phyloP scores from a whole-genome alignment of 2,329 filamentous ascomycete species.

The Lasiodiplodia citricola region DNA sequence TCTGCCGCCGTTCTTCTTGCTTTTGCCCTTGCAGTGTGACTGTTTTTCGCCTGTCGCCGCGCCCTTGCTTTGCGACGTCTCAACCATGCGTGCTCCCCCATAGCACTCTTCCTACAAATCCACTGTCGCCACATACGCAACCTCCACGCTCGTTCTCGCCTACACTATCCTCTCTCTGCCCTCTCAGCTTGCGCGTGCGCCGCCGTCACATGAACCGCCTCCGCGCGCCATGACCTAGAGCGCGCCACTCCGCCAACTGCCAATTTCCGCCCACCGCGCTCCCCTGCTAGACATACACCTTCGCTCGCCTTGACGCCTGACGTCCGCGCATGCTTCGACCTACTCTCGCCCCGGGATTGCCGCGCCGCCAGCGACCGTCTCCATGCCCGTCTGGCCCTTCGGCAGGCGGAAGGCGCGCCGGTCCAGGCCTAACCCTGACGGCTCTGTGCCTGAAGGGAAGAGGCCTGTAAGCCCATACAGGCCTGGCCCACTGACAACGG shows the following conservation, averaged over 20 bases:
- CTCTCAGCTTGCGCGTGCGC: conserved; percentile 66
- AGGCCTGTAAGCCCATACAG: conserved; percentile 33
- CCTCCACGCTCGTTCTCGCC: conserved; percentile 12
- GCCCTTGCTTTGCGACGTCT: conserved; percentile 24
- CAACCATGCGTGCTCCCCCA: conserved; percentile 20
- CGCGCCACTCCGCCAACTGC: conserved; percentile 37
- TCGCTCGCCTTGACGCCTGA: conserved; percentile 22
- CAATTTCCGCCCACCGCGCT: conserved; percentile 13
- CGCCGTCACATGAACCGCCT: conserved; percentile 84
- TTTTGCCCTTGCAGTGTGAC: conserved; percentile 25
- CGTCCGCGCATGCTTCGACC: conserved; percentile 17
- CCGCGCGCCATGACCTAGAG: conserved; percentile 78
- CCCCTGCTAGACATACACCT: conserved; percentile 18
- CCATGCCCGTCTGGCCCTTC: conserved; percentile 86
- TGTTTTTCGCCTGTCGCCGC: conserved; percentile 9
- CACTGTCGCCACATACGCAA: conserved; percentile 22
- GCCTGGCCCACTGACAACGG: conserved; percentile 31
- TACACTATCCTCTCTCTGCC: background rate
- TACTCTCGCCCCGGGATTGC: conserved; percentile 17
- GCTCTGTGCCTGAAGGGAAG: conserved; percentile 55
- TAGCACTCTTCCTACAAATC: conserved; percentile 22
- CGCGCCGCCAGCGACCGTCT: conserved; percentile 29
- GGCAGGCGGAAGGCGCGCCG: conserved; percentile 43
- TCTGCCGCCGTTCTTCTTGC: conserved; percentile 1
- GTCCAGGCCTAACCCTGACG: conserved; percentile 29